Evolutionary conservation across 2,329 filamentous ascomycete genomes (phyloP).

Genomic region (Neoarthrinium moseri): DNA sequence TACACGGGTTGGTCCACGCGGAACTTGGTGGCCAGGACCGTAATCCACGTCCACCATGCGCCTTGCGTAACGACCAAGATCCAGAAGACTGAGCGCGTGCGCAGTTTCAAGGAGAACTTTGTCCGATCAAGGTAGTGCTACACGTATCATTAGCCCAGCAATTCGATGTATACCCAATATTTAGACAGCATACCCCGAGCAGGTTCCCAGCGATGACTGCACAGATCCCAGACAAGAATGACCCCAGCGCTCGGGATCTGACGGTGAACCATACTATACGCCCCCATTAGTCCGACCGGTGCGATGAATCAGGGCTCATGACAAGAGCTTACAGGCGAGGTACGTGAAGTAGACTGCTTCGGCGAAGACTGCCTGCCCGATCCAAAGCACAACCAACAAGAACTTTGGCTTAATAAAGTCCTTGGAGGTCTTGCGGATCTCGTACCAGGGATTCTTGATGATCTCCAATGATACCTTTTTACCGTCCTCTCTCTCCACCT

Average conservation of each 20-base stretch:
- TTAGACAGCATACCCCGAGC: conserved; percentile 48
- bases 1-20: conserved; percentile 54
- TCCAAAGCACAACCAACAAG: conserved; percentile 64
- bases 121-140: conserved; percentile 59
- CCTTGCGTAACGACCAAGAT: conserved; percentile 58
- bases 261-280: conserved; percentile 65
- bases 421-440: conserved; percentile 58
- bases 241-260: conserved; percentile 66
- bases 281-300: neutral
- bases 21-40: conserved; percentile 62
- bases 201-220: conserved; percentile 66
- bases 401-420: conserved; percentile 62
- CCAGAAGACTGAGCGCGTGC: conserved; percentile 55
- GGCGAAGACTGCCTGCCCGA: conserved; percentile 68
- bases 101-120: conserved; percentile 48
- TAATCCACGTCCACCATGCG: conserved; percentile 72
- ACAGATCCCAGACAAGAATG: conserved; percentile 67
- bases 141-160: neutral
- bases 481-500: conserved; percentile 66
- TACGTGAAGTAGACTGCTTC: conserved; percentile 75
- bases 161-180: neutral
- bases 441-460: conserved; percentile 51
- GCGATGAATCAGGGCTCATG: neutral
- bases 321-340: conserved; percentile 38
- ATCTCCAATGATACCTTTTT: conserved; percentile 60